These are phyloP conservation scores for Botrytis fabae DNA, from an alignment of 2,329 filamentous ascomycete species.

Conservation along the genomic window DNA sequence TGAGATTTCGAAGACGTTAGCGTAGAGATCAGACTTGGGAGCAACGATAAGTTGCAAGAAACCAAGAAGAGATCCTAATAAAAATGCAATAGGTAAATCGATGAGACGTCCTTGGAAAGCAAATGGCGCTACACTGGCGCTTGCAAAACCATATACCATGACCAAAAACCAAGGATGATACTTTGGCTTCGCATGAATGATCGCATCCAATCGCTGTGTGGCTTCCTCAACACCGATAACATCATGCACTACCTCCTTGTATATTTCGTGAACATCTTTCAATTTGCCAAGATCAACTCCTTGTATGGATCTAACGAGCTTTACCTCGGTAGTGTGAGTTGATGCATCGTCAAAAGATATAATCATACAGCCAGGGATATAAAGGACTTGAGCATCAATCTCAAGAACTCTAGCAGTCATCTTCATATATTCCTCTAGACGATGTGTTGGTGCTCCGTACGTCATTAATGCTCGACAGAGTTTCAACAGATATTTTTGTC, in stretches of 20 bases:
- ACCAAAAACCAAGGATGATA: slow-evolving; percentile 56
- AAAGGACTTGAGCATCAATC: slow-evolving; percentile 86
- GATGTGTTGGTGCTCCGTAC: slow-evolving; percentile 87
- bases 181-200: slow-evolving; percentile 50
- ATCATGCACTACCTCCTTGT: slow-evolving; percentile 81
- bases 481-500: slow-evolving; percentile 81
- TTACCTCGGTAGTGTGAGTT: slow-evolving; percentile 78
- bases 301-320: slow-evolving; percentile 67
- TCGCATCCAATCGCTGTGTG: slow-evolving; percentile 58
- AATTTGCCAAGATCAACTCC: slow-evolving; percentile 74
- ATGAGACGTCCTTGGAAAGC: slow-evolving; percentile 71
- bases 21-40: slow-evolving; percentile 66
- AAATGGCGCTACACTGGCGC: slow-evolving; percentile 70
- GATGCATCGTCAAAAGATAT: slow-evolving; percentile 79
- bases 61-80: slow-evolving; percentile 69
- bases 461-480: slow-evolving; percentile 85
- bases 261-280: slow-evolving; percentile 72
- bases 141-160: slow-evolving; percentile 70
- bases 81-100: slow-evolving; percentile 70
- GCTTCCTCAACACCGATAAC: slow-evolving; percentile 71
- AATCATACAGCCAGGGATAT: slow-evolving; percentile 91
- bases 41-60: slow-evolving; percentile 69
- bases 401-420: slow-evolving; percentile 88
- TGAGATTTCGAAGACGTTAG: slow-evolving; percentile 64
- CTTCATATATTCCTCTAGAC: slow-evolving; percentile 86